Evolutionary conservation across 805 yeast species (phyloP), one percentile per base, ranked within the genome.

Genomic region (Nakazawaea siamensis): DNA sequence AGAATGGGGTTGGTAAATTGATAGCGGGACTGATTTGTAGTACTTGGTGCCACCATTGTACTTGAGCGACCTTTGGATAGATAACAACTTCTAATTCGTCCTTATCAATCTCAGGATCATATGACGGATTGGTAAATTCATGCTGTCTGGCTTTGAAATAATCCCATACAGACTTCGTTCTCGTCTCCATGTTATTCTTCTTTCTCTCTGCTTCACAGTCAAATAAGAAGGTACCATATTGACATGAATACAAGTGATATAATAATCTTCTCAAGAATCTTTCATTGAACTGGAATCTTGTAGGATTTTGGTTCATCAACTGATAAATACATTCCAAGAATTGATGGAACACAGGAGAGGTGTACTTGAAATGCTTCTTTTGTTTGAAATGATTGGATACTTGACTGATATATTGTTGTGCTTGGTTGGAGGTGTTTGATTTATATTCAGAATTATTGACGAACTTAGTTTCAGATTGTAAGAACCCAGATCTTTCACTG

Each of bases 341-440:
- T 51, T 92, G 98, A 48, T 87, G 97, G 58, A 92, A 90, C 1
- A 88, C 74, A 0, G 98, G 98, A 10, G 95, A 82, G n/a, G 79
- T 74, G 36, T 75, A 69, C 43, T 79, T 77, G 33, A 69, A 46
- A 37, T 64, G 72, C 35, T 63, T 64, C 30, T 60, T 62, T 41
- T 65, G 70, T 36, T 67, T 69, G 43, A 71, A 65, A 44, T 68
- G 65, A 42, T 68, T 65, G 34, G 77, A 65, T 16, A 78, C 62
- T 34, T 65, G 66, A 39, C 58, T 64, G 31, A 76, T 52, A 17
- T 70, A 57, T 31, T 57, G 65, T 36, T 61, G 60, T 3, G 70
- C 66, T 33, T 60, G 61, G 29, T 52, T 61, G 18, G 58, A 50
- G 15, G 54, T 45, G 8, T 61, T 45, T 6, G 46, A 43, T 35